Evolutionary conservation across 2,329 filamentous ascomycete genomes (phyloP), one percentile per base, ranked within the genome.

Genomic region (Ophiobolus disseminans): DNA sequence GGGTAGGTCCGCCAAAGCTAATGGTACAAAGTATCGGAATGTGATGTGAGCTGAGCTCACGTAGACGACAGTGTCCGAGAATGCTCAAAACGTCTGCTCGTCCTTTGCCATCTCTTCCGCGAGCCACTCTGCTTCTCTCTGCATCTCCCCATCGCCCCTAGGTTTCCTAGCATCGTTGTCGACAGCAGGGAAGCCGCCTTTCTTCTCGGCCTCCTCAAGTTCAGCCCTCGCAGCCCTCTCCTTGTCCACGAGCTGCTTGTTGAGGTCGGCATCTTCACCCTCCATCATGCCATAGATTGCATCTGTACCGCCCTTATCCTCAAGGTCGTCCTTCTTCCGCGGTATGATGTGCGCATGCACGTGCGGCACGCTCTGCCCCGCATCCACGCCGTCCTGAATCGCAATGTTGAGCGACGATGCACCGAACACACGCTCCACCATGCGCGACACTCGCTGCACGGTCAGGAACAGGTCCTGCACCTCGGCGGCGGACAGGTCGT

Each of bases 291-390:
- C 84, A 75, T 99, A 97, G 41, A 99, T 82, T 51, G 83, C 84
- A 73, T 96, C 92, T 7, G 79, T 82, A 39, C 83, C 80, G 9
- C 82, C 79, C 56, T 77, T 69, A 71, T 80, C 68, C 44, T 85
- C 80, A 30, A 86, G 66, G 73, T 87, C 85, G 7, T 76, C 82
- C 48, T 76, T 78, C 49, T 78, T 78, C 26, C 92, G 79, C 16
- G 92, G 92, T 44, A 97, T 93, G 39, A 97, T 83, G 76, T 99
- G 94, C 20, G 91, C 89, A 75, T 99, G 94, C 11, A 97, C 86
- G 75, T 99, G 94, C 7, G 90, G 81, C 35, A 99, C 93, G 48
- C 91, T 96, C 81, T 99, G 94, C 0, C 94, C 94, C 1, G 94
- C 91, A 50, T 91, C 90, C 23, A 80, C 78, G 16, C 94, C 94